phyloP scores from a whole-genome alignment of 495 filamentous ascomycete species.

The Talaromyces nanjingensis region DNA sequence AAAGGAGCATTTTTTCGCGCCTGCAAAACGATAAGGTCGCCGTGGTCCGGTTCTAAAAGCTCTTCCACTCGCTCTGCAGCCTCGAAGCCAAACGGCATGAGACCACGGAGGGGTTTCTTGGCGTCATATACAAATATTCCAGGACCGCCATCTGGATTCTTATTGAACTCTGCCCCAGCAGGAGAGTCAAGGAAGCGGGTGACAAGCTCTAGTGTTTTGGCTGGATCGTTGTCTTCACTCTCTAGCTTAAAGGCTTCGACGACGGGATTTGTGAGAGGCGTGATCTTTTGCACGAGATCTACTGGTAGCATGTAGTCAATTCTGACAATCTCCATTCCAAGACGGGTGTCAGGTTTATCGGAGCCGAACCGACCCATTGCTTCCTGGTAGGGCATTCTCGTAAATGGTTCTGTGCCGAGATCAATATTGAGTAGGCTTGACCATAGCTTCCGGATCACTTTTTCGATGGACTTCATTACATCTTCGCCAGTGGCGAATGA shows the following conservation, averaged over 20 bases:
- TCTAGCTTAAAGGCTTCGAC: slow-evolving; percentile 67
- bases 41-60: slow-evolving; percentile 49
- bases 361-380: slow-evolving; percentile 78
- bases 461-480: slow-evolving; percentile 66
- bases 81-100: slow-evolving; percentile 70
- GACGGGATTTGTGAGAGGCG: slow-evolving; percentile 49
- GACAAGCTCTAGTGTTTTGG: slow-evolving; percentile 53
- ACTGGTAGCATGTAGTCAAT: slow-evolving; percentile 56
- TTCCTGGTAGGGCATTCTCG: slow-evolving; percentile 60
- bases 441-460: slow-evolving; percentile 56
- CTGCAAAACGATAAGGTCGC: slow-evolving; percentile 74
- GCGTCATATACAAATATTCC: slow-evolving; percentile 69
- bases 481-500: slow-evolving; percentile 66
- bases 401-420: slow-evolving; percentile 42
- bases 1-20: slow-evolving; percentile 59
- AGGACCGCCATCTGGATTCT: slow-evolving; percentile 63
- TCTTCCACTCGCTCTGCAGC: slow-evolving; percentile 53
- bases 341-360: slow-evolving; percentile 86
- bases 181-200: slow-evolving; percentile 59
- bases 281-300: slow-evolving; percentile 69
- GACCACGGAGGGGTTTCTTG: slow-evolving; percentile 60
- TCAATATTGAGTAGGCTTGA: slow-evolving; percentile 33
- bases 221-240: slow-evolving; percentile 35
- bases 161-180: slow-evolving; percentile 50
- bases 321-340: slow-evolving; percentile 51